Conservation (phyloP, 768 basidiomycete genomes). For the Calocera viscosa region DNA sequence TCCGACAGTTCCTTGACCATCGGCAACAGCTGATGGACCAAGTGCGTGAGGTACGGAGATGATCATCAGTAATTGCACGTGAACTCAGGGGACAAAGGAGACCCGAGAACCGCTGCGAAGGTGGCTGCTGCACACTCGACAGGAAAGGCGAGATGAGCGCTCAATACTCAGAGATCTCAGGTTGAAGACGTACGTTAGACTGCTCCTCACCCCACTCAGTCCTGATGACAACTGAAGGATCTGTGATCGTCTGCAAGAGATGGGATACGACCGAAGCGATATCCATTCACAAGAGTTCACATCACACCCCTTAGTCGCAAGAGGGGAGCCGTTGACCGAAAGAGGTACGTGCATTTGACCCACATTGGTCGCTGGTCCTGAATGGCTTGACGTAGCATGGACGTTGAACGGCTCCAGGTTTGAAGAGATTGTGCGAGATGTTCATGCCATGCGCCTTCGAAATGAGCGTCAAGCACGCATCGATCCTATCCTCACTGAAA, state of each 20-base stretch:
- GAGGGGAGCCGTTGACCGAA: background rate
- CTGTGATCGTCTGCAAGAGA: background rate
- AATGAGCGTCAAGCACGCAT: background rate
- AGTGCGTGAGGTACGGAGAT: background rate
- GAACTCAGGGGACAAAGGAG: too few species aligned
- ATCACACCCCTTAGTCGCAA: background rate
- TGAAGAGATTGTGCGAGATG: background rate
- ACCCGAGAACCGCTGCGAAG: background rate
- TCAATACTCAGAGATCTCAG: background rate
- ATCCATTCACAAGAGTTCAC: background rate
- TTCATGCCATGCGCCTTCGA: background rate
- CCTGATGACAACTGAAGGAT: background rate
- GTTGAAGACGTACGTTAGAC: background rate
- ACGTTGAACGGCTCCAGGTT: background rate
- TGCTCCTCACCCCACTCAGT: background rate
- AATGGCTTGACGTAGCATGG: background rate
- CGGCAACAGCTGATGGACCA: background rate
- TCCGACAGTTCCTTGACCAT: background rate
- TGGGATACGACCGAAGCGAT: background rate
- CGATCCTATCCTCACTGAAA: background rate
- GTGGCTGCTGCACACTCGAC: background rate
- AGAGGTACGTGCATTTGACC: background rate
- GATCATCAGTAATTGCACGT: background rate
- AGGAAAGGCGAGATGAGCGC: background rate
- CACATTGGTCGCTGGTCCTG: background rate